These are phyloP conservation scores for Eleusine indica DNA, from an alignment of 176 grass and related monocot species.

Conservation along the genomic window DNA sequence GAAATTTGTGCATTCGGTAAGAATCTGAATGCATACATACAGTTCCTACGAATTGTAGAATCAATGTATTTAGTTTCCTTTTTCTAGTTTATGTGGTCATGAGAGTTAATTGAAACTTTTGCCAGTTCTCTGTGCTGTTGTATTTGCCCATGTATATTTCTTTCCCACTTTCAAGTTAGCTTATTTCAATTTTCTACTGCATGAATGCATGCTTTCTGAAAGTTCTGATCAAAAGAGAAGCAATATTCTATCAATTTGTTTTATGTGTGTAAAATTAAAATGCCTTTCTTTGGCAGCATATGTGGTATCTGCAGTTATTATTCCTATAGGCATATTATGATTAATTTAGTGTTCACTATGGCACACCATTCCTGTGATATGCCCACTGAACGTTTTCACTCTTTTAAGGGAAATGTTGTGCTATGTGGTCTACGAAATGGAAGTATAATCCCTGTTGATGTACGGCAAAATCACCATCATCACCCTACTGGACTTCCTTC, in stretches of 20 bases:
- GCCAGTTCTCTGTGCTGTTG: not conserved
- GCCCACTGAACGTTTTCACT: conserved; percentile 23
- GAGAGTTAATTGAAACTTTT: conserved; percentile 16
- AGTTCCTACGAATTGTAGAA: not conserved
- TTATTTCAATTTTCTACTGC: conserved; percentile 4
- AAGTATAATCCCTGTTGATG: conserved; percentile 57
- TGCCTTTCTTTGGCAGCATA: conserved; percentile 19
- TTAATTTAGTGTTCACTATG: conserved; percentile 14
- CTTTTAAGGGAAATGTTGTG: conserved; percentile 65
- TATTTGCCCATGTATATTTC: not conserved
- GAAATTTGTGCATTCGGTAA: conserved; percentile 68
- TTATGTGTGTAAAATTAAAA: conserved; percentile 11
- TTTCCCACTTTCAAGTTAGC: not conserved
- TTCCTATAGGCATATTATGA: not conserved
- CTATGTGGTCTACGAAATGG: conserved; percentile 72
- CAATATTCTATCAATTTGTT: conserved; percentile 23
- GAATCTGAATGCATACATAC: conserved; percentile 14
- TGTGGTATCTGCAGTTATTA: conserved; percentile 25
- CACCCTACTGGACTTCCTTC: conserved; percentile 35
- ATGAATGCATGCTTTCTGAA: not conserved
- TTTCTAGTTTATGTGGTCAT: conserved; percentile 7
- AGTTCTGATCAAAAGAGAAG: conserved; percentile 5
- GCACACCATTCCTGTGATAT: conserved; percentile 10
- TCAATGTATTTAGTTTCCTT: not conserved
- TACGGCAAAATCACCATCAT: conserved; percentile 48